A percentile compares a stretch with the other conserved stretches of the same genome.
Conservation (phyloP, 371 early-diverging fungal species). For the Mortierella sp. region DNA sequence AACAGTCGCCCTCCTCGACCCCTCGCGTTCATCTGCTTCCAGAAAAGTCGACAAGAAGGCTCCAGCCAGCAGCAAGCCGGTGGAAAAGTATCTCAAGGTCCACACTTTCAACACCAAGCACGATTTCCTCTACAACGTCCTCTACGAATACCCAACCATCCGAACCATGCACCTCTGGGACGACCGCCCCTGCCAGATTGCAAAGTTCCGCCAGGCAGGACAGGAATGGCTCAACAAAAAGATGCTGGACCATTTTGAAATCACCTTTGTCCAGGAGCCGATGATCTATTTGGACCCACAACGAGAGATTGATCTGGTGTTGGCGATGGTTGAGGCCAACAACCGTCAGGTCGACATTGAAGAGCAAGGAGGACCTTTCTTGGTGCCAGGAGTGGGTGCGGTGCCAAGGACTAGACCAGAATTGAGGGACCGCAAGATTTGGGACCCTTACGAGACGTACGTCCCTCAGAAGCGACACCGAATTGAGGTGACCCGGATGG, state of each 20-base stretch:
- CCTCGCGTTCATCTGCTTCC: not conserved
- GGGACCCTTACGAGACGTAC: slow-evolving; percentile 54
- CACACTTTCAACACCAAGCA: slow-evolving; percentile 56
- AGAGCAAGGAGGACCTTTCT: slow-evolving; percentile 27
- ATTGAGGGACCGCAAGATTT: slow-evolving; percentile 28
- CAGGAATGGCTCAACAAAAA: slow-evolving; percentile 47
- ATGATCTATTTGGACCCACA: slow-evolving; percentile 44
- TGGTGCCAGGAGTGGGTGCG: slow-evolving; percentile 41
- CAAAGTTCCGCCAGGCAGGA: slow-evolving; percentile 47
- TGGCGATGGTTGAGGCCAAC: slow-evolving; percentile 46
- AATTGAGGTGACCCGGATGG: slow-evolving; percentile 32
- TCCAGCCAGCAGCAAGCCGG: slow-evolving; percentile 14
- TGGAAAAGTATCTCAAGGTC: slow-evolving; percentile 44
- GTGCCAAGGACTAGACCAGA: slow-evolving; percentile 44
- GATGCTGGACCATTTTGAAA: slow-evolving; percentile 41
- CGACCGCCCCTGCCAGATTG: slow-evolving; percentile 50
- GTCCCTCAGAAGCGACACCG: slow-evolving; percentile 32
- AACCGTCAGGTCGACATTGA: slow-evolving; percentile 47
- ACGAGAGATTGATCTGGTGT: slow-evolving; percentile 36
- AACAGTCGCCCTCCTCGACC: slow-evolving; percentile 40
- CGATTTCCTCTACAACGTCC: slow-evolving; percentile 50
- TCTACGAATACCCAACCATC: slow-evolving; percentile 46
- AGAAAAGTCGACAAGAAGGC: not conserved
- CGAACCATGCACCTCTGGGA: slow-evolving; percentile 50
- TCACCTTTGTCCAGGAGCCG: slow-evolving; percentile 41